Evolutionary conservation across 2,329 filamentous ascomycete species (phyloP), one percentile per base, ranked within the genome.

Genomic region (Stylonectria norvegica): DNA sequence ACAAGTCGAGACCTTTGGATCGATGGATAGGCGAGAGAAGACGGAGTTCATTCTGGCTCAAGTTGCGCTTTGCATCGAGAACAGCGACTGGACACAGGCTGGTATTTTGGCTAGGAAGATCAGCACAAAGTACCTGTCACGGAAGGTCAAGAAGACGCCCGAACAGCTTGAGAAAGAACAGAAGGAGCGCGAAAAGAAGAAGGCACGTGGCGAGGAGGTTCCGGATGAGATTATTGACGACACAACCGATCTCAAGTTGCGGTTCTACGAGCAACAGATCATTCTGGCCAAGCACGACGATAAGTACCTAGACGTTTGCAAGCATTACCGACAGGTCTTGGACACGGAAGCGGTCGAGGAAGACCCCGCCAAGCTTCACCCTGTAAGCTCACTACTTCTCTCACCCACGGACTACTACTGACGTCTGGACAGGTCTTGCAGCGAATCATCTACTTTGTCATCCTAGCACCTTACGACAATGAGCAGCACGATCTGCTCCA

Each of bases 1-100:
- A 45, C 93, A 98, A 66, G 93, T 98, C 35, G 93, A 98, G 76
- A 98, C 93, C 0, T 98, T 98, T 65, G 93, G 93, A 7, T 97
- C 91, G 16, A 98, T 98, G 93, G 86, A 89, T 49, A 79, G 93
- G 57, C 81, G 93, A 56, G 93, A 98, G 67, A 98, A 98, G 83
- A 96, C 90, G 4, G 93, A 97, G 61, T 98, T 98, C 64, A 98
- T 98, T 60, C 75, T 98, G 38, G 87, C 94, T 48, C 93, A 98
- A 68, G 91, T 97, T 28, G 79, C 83, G 22, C 78, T 98, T 37
- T 98, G 93, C 71, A 97, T 98, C 64, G 86, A 96, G 69, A 91
- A 83, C 59, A 86, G 83, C 42, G 93, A 98, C 65, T 98, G 90
- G 90, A 94, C 85, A 57, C 94, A 98, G 65, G 93, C 91, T 20